These are phyloP conservation scores for Hypoxylon sp. DNA, from an alignment of 2,329 filamentous ascomycete genomes.

Conservation along the genomic window DNA sequence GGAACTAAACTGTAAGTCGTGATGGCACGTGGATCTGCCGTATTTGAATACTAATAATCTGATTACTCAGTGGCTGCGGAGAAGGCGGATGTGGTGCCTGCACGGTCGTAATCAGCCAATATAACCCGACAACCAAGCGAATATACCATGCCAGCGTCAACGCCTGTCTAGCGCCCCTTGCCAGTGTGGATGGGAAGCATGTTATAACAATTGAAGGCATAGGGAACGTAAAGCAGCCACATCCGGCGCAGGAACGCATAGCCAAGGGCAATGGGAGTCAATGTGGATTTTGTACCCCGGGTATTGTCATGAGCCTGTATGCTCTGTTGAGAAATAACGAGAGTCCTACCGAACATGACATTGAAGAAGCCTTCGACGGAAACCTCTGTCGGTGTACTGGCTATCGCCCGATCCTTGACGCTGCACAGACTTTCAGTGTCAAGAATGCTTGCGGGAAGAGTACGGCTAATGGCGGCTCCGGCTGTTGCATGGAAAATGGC, in stretches of 20 bases:
- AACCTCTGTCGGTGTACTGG: slow-evolving; percentile 97
- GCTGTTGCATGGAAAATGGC: slow-evolving; percentile 81
- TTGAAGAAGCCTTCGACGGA: slow-evolving; percentile 97
- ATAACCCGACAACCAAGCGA: slow-evolving; percentile 90
- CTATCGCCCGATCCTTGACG: slow-evolving; percentile 93
- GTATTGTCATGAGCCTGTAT: slow-evolving; percentile 98
- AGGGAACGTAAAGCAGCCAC: slow-evolving; percentile 86
- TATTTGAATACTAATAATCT: slow-evolving; percentile 24
- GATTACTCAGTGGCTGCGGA: slow-evolving; percentile 77
- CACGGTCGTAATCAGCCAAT: slow-evolving; percentile 93
- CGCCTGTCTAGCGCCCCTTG: slow-evolving; percentile 92
- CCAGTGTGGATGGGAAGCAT: slow-evolving; percentile 96
- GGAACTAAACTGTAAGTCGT: slow-evolving; percentile 84
- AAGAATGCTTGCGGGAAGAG: slow-evolving; percentile 67
- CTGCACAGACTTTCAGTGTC: slow-evolving; percentile 87
- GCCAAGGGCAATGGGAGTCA: slow-evolving; percentile 94
- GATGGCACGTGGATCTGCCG: not conserved
- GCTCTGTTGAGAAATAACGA: slow-evolving; percentile 89
- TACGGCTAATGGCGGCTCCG: slow-evolving; percentile 64
- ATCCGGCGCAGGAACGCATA: slow-evolving; percentile 91
- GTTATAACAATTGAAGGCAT: slow-evolving; percentile 98
- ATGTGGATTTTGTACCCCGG: slow-evolving; percentile 94
- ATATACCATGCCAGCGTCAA: slow-evolving; percentile 98
- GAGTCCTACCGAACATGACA: slow-evolving; percentile 81
- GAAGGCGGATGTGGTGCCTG: slow-evolving; percentile 98